Evolutionary conservation across 345 rosid species (phyloP).

Genomic region (Sonneratia caseolaris): DNA sequence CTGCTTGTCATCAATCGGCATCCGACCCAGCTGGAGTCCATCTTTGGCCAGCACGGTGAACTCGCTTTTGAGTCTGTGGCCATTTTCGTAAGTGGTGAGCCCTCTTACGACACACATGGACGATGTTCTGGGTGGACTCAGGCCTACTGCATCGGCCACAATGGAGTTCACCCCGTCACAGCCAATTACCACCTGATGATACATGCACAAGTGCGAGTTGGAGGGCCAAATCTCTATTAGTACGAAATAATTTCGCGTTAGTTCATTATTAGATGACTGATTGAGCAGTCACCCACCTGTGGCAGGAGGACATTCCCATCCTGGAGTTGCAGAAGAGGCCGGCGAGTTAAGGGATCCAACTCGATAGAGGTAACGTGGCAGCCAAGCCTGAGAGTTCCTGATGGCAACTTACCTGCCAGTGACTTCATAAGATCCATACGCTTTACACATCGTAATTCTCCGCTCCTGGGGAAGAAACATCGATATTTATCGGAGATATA

Average conservation of each 20-base stretch:
- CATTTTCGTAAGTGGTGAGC: slow-evolving; percentile 5
- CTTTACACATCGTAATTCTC: slow-evolving; percentile 41
- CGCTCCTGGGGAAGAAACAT: slow-evolving; percentile 15
- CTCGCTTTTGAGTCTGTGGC: slow-evolving; percentile 3
- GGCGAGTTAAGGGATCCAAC: slow-evolving; percentile 10
- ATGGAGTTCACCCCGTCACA: slow-evolving; percentile 11
- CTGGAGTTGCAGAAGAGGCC: slow-evolving; percentile 15
- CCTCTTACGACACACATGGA: slow-evolving; percentile 6
- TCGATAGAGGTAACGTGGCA: slow-evolving; percentile 15
- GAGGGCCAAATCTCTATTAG: no score
- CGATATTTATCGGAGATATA: no score
- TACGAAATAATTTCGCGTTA: no score
- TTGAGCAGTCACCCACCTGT: slow-evolving; percentile 8
- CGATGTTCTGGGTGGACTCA: not conserved
- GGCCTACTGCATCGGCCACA: not conserved
- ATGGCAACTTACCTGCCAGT: slow-evolving; percentile 35
- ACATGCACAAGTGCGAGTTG: no score
- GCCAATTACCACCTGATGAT: slow-evolving; percentile 11
- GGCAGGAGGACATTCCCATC: slow-evolving; percentile 17
- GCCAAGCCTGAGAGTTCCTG: slow-evolving; percentile 27
- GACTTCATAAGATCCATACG: slow-evolving; percentile 35
- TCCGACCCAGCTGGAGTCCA: slow-evolving; percentile 10
- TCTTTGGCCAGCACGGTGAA: not conserved
- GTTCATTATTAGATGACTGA: no score
- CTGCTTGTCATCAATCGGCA: slow-evolving; percentile 12